Evolutionary conservation across 1,284 basidiomycete genomes (phyloP).

Genomic region (Spongiforma sp.): DNA sequence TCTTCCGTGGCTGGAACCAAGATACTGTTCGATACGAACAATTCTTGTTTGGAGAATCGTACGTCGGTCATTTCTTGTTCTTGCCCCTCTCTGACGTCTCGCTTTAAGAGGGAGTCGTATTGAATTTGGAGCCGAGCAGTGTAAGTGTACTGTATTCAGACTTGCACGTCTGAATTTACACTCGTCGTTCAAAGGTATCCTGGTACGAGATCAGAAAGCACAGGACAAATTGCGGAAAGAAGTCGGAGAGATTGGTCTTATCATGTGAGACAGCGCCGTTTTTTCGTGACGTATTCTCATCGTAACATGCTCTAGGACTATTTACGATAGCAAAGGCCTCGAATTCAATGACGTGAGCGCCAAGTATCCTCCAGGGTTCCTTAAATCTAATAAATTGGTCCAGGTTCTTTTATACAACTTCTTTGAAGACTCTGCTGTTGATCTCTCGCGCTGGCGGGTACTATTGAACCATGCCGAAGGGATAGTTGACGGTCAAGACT

Average conservation of each 20-base stretch:
- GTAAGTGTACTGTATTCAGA: conserved; percentile 38
- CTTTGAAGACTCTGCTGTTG: conserved; percentile 65
- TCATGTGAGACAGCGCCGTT: conserved; percentile 51
- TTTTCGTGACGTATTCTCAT: not conserved
- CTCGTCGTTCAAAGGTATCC: conserved; percentile 53
- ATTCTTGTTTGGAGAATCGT: conserved; percentile 59
- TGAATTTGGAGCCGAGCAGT: conserved; percentile 74
- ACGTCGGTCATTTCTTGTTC: conserved; percentile 15
- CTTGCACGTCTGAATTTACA: not conserved
- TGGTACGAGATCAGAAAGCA: conserved; percentile 67
- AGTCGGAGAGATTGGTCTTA: conserved; percentile 64
- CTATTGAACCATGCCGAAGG: conserved; percentile 52
- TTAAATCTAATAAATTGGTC: conserved; percentile 6
- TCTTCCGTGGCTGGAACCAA: conserved; percentile 60
- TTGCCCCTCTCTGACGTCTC: conserved; percentile 8
- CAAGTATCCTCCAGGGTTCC: not conserved
- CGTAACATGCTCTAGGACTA: conserved; percentile 52
- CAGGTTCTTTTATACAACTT: conserved; percentile 76
- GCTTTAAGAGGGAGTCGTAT: conserved; percentile 50
- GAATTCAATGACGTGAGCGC: conserved; percentile 70
- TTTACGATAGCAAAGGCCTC: conserved; percentile 77
- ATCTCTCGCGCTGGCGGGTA: conserved; percentile 61
- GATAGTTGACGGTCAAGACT: conserved; percentile 12
- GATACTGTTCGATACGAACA: conserved; percentile 59
- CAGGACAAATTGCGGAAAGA: conserved; percentile 51